These are phyloP conservation scores for Diacronema lutheri DNA, from an alignment of 78 protist genomes.

Conservation along the genomic window DNA sequence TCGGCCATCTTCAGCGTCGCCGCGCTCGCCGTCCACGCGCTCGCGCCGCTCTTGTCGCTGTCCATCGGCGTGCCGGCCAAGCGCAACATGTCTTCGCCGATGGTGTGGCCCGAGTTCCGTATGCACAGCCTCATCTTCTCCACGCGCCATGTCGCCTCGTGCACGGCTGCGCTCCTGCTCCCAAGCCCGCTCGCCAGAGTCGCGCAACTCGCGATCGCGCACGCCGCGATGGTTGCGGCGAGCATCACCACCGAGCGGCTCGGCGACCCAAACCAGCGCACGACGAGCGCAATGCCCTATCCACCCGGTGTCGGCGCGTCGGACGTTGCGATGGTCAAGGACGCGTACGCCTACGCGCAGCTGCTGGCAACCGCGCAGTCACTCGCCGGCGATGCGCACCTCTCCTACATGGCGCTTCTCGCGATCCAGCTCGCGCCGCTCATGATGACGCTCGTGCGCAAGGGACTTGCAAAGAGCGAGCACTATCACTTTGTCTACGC, in stretches of 20 bases:
- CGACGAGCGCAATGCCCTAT: slow-evolving; percentile 9
- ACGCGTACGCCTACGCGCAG: background rate
- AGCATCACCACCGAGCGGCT: background rate
- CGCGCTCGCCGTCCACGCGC: background rate
- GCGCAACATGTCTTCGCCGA: background rate
- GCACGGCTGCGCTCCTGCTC: background rate
- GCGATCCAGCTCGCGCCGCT: slow-evolving; percentile 15
- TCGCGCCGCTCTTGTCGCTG: background rate
- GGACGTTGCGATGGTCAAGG: background rate
- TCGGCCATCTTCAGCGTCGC: background rate
- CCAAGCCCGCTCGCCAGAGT: no score
- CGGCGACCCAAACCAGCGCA: background rate
- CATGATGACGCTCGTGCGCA: slow-evolving; percentile 13
- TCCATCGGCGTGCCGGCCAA: background rate
- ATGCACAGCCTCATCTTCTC: background rate
- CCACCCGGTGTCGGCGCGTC: background rate
- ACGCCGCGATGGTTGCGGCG: no score
- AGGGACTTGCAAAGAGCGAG: background rate
- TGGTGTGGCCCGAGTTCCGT: slow-evolving; percentile 13
- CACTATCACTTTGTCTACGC: background rate
- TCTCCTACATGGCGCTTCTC: background rate
- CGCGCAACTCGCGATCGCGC: no score
- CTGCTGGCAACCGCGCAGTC: background rate
- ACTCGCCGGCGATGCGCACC: background rate
- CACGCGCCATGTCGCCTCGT: background rate